These are phyloP conservation scores for Paramecium primaurelia DNA, from an alignment of 73 alveolate genomes.

Conservation along the genomic window DNA sequence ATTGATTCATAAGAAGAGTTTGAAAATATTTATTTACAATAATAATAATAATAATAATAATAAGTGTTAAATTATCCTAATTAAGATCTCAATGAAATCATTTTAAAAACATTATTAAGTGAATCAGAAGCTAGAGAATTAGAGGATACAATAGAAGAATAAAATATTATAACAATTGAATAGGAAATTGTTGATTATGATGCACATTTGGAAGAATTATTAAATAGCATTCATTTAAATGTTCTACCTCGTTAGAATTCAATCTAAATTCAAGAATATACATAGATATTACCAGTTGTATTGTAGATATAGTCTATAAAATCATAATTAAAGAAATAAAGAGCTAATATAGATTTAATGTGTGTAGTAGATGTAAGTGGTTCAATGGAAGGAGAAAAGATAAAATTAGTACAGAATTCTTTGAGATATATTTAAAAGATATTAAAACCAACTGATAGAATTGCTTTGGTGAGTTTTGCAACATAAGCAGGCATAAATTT, in stretches of 20 bases:
- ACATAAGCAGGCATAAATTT: not conserved
- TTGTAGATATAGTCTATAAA: not conserved
- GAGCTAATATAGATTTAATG: conserved; percentile 43
- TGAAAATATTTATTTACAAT: too few relatives aligned
- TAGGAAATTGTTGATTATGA: not conserved
- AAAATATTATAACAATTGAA: not conserved
- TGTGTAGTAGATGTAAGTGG: conserved; percentile 59
- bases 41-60: too few relatives aligned
- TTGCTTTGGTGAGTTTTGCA: not conserved
- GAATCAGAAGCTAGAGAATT: not conserved
- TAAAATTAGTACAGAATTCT: conserved; percentile 21
- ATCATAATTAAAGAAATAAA: not conserved
- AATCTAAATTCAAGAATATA: not conserved
- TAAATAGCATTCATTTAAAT: not conserved
- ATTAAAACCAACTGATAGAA: conserved; percentile 33
- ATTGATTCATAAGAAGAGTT: not conserved
- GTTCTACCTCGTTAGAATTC: not conserved
- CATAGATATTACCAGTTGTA: not conserved
- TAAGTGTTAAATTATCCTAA: too few relatives aligned
- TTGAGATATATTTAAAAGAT: conserved; percentile 10
- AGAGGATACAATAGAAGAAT: not conserved
- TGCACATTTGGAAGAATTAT: not conserved
- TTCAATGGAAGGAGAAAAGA: conserved; percentile 44
- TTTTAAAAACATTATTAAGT: not conserved
- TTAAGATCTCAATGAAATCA: too few relatives aligned